Evolutionary conservation across 2,329 filamentous ascomycete species (phyloP).

Genomic region (Penicillium palitans): DNA sequence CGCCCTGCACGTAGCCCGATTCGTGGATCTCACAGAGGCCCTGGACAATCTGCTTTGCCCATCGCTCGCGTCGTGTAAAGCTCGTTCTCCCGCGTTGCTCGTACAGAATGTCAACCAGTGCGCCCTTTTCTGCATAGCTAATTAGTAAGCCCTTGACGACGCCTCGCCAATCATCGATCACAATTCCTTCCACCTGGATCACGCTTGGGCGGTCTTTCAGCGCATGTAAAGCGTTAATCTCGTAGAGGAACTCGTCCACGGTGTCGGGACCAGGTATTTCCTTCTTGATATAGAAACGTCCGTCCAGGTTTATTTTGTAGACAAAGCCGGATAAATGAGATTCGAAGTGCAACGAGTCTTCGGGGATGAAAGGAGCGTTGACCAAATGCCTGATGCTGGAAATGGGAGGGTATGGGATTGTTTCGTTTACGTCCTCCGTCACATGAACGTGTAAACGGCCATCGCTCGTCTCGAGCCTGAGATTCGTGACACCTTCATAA

Average conservation of each 20-base stretch:
- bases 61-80: conserved; percentile 76
- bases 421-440: conserved; percentile 95
- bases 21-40: conserved; percentile 93
- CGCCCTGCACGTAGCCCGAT: conserved; percentile 92
- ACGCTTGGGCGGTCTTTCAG: conserved; percentile 72
- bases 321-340: conserved; percentile 96
- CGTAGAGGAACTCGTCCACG: conserved; percentile 94
- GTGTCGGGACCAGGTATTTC: conserved; percentile 96
- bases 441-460: conserved; percentile 92
- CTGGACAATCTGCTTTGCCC: conserved; percentile 87
- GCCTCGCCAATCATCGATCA: conserved; percentile 74
- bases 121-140: conserved; percentile 79
- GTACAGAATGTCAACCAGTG: conserved; percentile 87
- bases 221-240: conserved; percentile 88
- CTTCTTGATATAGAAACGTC: conserved; percentile 82
- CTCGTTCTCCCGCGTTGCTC: conserved; percentile 65
- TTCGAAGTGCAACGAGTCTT: conserved; percentile 78
- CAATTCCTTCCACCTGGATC: conserved; percentile 81
- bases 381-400: conserved; percentile 71
- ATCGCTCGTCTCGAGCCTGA: conserved; percentile 87
- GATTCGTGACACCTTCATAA: conserved; percentile 91
- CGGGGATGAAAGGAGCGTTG: conserved; percentile 54
- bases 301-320: conserved; percentile 79
- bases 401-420: conserved; percentile 78
- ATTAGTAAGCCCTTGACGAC: conserved; percentile 86